A percentile compares a stretch with the other conserved stretches of the same genome.
Conservation (phyloP, 2,329 filamentous ascomycete genomes). For the Colletotrichum coccodes region DNA sequence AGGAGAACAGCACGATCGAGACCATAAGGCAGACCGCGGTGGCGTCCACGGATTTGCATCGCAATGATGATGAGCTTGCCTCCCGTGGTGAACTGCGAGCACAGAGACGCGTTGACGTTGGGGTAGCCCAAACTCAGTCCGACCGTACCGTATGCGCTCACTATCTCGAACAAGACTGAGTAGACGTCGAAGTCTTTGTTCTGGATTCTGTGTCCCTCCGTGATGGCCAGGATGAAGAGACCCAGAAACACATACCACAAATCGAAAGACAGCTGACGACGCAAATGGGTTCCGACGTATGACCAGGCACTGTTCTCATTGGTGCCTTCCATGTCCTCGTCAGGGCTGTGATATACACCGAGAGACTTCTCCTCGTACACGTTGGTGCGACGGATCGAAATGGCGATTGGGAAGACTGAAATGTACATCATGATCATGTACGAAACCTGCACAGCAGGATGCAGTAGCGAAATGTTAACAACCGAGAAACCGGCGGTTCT, state of each 20-base stretch:
- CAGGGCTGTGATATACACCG: constrained; percentile 72
- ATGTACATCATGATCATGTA: constrained; percentile 99
- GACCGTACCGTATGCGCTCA: constrained; percentile 94
- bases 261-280: constrained; percentile 94
- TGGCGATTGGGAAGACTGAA: constrained; percentile 95
- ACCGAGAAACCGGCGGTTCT: constrained; percentile 91
- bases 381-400: constrained; percentile 92
- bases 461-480: constrained; percentile 79
- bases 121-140: constrained; percentile 89
- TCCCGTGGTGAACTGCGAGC: constrained; percentile 80
- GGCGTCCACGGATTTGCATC: constrained; percentile 76
- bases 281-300: constrained; percentile 91
- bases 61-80: constrained; percentile 76
- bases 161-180: constrained; percentile 81
- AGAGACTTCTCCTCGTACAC: constrained; percentile 94
- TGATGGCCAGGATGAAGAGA: constrained; percentile 90
- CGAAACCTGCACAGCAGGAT: constrained; percentile 91
- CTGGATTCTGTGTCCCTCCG: constrained; percentile 80
- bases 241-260: constrained; percentile 97
- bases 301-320: constrained; percentile 71
- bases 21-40: constrained; percentile 75
- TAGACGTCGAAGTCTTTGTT: constrained; percentile 74
- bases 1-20: constrained; percentile 70
- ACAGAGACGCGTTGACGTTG: constrained; percentile 81
- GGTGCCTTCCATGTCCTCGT: constrained; percentile 60